Percentiles rank a stretch among this genome's conserved stretches.
Conservation (phyloP, 768 basidiomycete genomes). For the Phanerodontia chrysosporium region DNA sequence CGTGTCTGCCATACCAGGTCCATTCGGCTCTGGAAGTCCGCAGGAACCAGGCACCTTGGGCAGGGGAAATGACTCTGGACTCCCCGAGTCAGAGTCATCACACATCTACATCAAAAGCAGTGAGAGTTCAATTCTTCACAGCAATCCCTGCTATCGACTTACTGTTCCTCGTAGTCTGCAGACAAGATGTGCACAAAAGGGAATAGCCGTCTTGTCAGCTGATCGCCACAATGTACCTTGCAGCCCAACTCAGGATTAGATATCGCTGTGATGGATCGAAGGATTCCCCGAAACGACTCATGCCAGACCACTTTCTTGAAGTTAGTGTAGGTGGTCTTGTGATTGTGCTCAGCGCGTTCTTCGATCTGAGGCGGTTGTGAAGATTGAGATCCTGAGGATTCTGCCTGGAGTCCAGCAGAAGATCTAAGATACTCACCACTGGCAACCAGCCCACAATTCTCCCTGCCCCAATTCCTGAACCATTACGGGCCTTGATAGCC, state of each 20-base stretch:
- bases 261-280: slow-evolving; percentile 4
- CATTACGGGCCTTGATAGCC: slow-evolving; percentile 12
- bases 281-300: slow-evolving; percentile 11
- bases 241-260: slow-evolving; percentile 12
- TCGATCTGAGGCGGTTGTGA: slow-evolving; percentile 2
- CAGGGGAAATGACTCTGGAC: slow-evolving; percentile 12
- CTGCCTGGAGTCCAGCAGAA: too few species aligned
- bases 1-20: slow-evolving; percentile 13
- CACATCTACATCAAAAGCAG: slow-evolving; percentile 8
- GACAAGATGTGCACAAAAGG: slow-evolving; percentile 21
- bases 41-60: slow-evolving; percentile 16
- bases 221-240: slow-evolving; percentile 10
- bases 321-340: slow-evolving; percentile 14
- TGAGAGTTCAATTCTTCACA: too few species aligned
- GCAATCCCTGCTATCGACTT: too few species aligned
- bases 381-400: too few species aligned
- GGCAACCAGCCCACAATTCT: slow-evolving; percentile 23
- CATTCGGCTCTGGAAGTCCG: neutral
- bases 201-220: slow-evolving; percentile 8
- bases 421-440: slow-evolving; percentile 15
- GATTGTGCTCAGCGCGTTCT: slow-evolving; percentile 1
- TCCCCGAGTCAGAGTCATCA: slow-evolving; percentile 19
- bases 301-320: slow-evolving; percentile 24
- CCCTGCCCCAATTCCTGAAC: slow-evolving; percentile 11
- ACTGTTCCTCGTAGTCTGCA: slow-evolving; percentile 29